Conservation (phyloP, 805 yeast species). For the Zygosaccharomyces lentus region DNA sequence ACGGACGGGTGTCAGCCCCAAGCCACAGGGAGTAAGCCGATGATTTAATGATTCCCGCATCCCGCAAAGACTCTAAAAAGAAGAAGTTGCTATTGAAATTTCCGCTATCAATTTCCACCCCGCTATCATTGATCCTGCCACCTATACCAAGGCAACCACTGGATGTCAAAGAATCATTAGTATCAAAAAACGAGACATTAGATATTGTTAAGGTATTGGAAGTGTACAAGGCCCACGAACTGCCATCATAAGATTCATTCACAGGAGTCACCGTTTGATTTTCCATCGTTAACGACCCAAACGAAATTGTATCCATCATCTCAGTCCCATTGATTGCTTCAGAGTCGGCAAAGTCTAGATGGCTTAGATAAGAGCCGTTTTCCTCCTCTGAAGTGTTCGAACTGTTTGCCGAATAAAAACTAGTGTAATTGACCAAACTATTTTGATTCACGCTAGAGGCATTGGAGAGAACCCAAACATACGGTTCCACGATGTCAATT, state of each 20-base stretch:
- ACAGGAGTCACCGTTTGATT: not conserved
- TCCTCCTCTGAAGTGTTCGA: conserved; percentile 20
- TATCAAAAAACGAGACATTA: conserved; percentile 36
- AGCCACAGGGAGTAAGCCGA: conserved; percentile 45
- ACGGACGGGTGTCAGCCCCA: conserved; percentile 23
- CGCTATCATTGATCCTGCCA: conserved; percentile 22
- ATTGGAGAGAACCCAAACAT: conserved; percentile 34
- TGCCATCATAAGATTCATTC: not conserved
- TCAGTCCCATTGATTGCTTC: conserved; percentile 25
- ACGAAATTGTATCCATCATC: conserved; percentile 21
- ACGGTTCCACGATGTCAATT: conserved; percentile 40
- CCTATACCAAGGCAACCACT: conserved; percentile 48
- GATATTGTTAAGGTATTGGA: conserved; percentile 17
- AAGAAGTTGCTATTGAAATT: conserved; percentile 22
- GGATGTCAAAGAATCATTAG: conserved; percentile 35
- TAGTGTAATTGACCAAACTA: conserved; percentile 11
- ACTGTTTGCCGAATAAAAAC: conserved; percentile 13
- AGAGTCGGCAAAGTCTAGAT: conserved; percentile 26
- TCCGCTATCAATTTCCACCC: conserved; percentile 16
- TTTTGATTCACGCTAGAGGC: conserved; percentile 11
- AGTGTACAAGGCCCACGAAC: not conserved
- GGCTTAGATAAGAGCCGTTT: conserved; percentile 9
- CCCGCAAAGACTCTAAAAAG: conserved; percentile 36
- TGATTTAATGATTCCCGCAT: conserved; percentile 33
- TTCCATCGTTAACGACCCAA: conserved; percentile 10